Evolutionary conservation across 1,284 basidiomycete species (phyloP).

Genomic region (Coniophora puteana): DNA sequence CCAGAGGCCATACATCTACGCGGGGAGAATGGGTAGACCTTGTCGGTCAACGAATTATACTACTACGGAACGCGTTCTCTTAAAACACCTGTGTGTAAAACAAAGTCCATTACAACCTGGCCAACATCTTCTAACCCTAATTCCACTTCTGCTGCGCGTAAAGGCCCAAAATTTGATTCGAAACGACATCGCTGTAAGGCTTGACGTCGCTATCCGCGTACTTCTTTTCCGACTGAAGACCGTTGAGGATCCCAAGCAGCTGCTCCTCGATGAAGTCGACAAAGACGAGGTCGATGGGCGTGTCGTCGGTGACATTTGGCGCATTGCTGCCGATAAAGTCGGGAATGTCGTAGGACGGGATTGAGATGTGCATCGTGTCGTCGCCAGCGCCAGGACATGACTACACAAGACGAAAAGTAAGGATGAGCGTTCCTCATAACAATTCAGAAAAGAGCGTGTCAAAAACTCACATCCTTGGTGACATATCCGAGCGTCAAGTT

Average conservation of each 20-base stretch:
- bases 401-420: too few species aligned
- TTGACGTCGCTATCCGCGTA: conserved; percentile 51
- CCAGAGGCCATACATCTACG: too few species aligned
- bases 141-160: conserved; percentile 65
- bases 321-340: conserved; percentile 56
- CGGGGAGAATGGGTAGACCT: too few species aligned
- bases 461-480: conserved; percentile 59
- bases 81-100: too few species aligned
- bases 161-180: conserved; percentile 50
- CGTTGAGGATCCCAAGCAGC: conserved; percentile 53
- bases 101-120: too few species aligned
- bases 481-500: conserved; percentile 70
- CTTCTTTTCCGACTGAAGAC: conserved; percentile 43
- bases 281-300: conserved; percentile 66
- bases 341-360: conserved; percentile 52
- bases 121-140: too few species aligned
- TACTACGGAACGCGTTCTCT: too few species aligned
- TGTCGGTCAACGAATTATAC: too few species aligned
- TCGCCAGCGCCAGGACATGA: conserved; percentile 71
- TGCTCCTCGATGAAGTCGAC: conserved; percentile 58
- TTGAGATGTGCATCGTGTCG: conserved; percentile 55
- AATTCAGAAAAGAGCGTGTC: conserved; percentile 3
- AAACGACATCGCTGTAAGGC: conserved; percentile 47
- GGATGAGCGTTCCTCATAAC: background rate
- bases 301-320: conserved; percentile 45